Evolutionary conservation across 331 rosid species (phyloP).

Genomic region (Cydonia oblonga): DNA sequence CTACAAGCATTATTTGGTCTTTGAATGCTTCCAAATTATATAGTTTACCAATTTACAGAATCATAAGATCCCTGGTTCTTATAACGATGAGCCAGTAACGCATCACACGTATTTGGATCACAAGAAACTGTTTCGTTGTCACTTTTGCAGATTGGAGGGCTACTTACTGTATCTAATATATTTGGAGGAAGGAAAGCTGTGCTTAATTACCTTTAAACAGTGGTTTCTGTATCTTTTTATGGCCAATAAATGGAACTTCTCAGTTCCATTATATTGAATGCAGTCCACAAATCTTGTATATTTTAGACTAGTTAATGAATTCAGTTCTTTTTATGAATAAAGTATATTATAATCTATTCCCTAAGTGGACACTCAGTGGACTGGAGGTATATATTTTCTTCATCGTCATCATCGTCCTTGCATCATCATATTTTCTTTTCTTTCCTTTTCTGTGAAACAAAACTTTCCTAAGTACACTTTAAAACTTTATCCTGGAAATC

Average conservation of each 20-base stretch:
- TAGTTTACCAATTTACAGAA: neutral
- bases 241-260: neutral
- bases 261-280: neutral
- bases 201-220: neutral
- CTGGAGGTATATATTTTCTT: too few relatives aligned
- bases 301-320: neutral
- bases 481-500: neutral
- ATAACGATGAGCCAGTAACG: neutral
- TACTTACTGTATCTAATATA: neutral
- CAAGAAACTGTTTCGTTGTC: neutral
- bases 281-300: neutral
- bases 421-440: neutral
- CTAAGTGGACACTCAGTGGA: neutral
- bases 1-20: neutral
- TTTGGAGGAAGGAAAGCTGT: neutral
- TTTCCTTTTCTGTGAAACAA: neutral
- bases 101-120: neutral
- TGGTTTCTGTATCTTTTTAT: neutral
- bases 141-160: neutral
- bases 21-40: neutral
- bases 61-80: neutral
- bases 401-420: neutral
- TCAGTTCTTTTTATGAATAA: neutral
- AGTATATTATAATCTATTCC: neutral
- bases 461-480: neutral